Evolutionary conservation across 805 yeast species (phyloP).

Genomic region (Candida mattraensis): DNA sequence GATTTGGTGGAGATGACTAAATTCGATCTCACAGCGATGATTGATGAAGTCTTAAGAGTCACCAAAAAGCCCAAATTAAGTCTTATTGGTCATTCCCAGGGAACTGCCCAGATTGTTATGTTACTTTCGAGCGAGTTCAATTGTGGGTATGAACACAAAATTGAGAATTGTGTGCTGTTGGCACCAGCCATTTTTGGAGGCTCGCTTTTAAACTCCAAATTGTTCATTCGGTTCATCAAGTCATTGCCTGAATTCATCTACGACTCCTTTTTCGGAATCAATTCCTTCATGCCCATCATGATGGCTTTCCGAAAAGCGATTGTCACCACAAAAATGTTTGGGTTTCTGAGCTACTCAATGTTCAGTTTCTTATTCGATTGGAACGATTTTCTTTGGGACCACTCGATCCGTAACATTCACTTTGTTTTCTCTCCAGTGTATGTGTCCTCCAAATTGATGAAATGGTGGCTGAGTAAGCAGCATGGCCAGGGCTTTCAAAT

Average conservation of each 20-base stretch:
- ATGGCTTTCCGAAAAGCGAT: constrained; percentile 52
- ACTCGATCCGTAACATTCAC: constrained; percentile 62
- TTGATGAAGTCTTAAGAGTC: constrained; percentile 53
- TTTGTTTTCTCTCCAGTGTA: constrained; percentile 85
- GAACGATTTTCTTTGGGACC: constrained; percentile 80
- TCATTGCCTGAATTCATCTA: constrained; percentile 43
- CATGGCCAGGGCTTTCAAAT: constrained; percentile 45
- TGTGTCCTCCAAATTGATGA: constrained; percentile 77
- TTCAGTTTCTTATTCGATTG: constrained; percentile 87
- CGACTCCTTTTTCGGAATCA: constrained; percentile 66
- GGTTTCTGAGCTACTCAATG: constrained; percentile 71
- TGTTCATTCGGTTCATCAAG: constrained; percentile 64
- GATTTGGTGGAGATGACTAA: constrained; percentile 80
- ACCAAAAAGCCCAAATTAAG: constrained; percentile 47
- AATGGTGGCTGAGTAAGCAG: constrained; percentile 79
- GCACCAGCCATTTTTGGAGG: constrained; percentile 96
- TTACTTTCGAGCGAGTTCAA: constrained; percentile 57
- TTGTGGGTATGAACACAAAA: constrained; percentile 36
- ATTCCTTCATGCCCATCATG: constrained; percentile 78
- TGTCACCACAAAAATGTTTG: constrained; percentile 53
- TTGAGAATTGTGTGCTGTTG: constrained; percentile 70
- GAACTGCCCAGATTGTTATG: constrained; percentile 82
- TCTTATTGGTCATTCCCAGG: constrained; percentile 87
- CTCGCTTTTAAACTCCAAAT: constrained; percentile 57
- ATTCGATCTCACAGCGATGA: constrained; percentile 72